A percentile compares a stretch with the other conserved stretches of the same genome.
Evolutionary conservation across 2,329 filamentous ascomycete genomes (phyloP).

Genomic region (Sporothrix euskadiensis): DNA sequence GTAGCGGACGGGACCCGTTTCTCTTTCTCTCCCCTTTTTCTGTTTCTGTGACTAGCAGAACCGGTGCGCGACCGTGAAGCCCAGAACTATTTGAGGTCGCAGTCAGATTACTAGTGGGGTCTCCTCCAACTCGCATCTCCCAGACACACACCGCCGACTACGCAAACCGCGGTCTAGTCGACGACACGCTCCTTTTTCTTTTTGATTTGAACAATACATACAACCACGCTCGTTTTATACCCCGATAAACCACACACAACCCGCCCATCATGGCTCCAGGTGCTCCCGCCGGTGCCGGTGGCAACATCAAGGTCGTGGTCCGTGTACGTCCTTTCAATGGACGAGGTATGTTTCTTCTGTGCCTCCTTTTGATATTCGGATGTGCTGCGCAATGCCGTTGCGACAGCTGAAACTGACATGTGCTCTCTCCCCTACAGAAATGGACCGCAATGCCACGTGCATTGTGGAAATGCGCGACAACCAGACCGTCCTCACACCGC

Average conservation of each 20-base stretch:
- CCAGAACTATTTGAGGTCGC: background rate
- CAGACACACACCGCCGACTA: conserved; percentile 18
- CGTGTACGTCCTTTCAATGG: conserved; percentile 92
- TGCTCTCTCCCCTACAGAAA: conserved; percentile 60
- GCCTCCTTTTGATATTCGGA: background rate
- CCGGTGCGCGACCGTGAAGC: background rate
- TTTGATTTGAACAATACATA: background rate
- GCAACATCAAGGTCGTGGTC: conserved; percentile 99
- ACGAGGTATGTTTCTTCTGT: conserved; percentile 64
- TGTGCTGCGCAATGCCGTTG: background rate
- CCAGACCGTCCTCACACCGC: conserved; percentile 82
- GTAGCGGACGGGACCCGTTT: background rate
- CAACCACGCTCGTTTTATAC: background rate
- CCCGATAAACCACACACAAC: background rate
- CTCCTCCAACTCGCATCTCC: background rate
- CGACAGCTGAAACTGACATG: background rate
- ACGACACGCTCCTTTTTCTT: background rate
- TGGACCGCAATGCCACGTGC: conserved; percentile 88
- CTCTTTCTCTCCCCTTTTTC: background rate
- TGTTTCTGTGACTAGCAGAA: background rate
- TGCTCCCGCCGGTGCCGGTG: conserved; percentile 55
- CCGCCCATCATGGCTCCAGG: conserved; percentile 58
- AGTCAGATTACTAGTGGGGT: conserved; percentile 7
- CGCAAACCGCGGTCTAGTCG: background rate
- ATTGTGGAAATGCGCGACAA: conserved; percentile 94